Conservation (phyloP, 129 eudicot genomes). For the Flaveria bidentis region DNA sequence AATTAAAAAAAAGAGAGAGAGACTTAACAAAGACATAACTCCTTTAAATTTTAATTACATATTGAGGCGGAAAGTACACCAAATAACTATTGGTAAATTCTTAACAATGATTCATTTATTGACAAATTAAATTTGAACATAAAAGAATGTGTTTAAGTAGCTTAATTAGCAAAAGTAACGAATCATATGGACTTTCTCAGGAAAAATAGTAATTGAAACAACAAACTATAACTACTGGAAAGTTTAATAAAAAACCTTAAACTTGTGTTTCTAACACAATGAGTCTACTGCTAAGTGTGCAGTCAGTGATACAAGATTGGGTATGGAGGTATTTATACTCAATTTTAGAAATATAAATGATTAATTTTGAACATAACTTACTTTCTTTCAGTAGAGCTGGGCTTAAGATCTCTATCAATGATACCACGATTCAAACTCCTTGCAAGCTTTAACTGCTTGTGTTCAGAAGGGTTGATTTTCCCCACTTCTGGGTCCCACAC, state of each 20-base stretch:
- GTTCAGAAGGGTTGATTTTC: constrained; percentile 94
- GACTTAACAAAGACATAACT: background rate
- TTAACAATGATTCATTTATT: background rate
- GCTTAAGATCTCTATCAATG: constrained; percentile 96
- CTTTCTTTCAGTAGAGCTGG: constrained; percentile 89
- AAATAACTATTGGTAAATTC: background rate
- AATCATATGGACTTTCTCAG: background rate
- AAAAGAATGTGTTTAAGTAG: background rate
- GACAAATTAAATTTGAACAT: background rate
- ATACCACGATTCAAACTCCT: constrained; percentile 97
- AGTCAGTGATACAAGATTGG: constrained; percentile 8
- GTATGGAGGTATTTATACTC: background rate
- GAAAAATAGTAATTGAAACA: background rate
- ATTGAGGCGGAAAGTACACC: background rate
- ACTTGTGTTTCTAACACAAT: background rate
- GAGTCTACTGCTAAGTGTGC: background rate
- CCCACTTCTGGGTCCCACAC: constrained; percentile 99
- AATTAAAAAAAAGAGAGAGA: background rate
- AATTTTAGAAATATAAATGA: constrained; percentile 4
- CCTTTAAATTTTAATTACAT: background rate
- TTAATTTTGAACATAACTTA: constrained; percentile 35
- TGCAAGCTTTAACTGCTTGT: constrained; percentile 92
- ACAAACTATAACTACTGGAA: background rate
- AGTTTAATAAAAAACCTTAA: background rate
- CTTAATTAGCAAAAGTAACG: background rate